These are phyloP conservation scores for Ogataea glucozyma DNA, from an alignment of 805 yeast species.

Conservation along the genomic window DNA sequence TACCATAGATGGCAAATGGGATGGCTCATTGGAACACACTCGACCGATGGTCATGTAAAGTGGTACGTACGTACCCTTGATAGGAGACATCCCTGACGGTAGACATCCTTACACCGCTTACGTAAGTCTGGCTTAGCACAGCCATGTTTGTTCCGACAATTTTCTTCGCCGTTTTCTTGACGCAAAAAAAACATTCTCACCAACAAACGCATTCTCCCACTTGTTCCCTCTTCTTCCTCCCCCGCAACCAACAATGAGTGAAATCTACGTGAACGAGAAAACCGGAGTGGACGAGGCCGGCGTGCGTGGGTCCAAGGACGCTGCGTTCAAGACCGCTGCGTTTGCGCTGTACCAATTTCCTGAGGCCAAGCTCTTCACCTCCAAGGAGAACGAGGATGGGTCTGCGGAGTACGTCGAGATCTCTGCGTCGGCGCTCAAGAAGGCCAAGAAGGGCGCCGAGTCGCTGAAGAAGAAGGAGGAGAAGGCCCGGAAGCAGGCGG, in stretches of 20 bases:
- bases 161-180: too few species aligned
- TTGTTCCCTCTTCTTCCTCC: neutral
- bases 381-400: slow-evolving; percentile 59
- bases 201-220: too few species aligned
- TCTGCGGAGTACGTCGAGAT: slow-evolving; percentile 67
- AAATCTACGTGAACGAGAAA: slow-evolving; percentile 69
- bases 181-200: too few species aligned
- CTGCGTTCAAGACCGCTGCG: slow-evolving; percentile 82
- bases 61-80: too few species aligned
- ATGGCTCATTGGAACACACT: too few species aligned
- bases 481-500: slow-evolving; percentile 61
- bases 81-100: too few species aligned
- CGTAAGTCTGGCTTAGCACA: too few species aligned
- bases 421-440: slow-evolving; percentile 87
- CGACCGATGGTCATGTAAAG: too few species aligned
- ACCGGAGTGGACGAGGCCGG: slow-evolving; percentile 64
- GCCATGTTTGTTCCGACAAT: too few species aligned
- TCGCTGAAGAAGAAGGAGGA: slow-evolving; percentile 81
- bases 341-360: slow-evolving; percentile 63
- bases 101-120: too few species aligned
- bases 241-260: slow-evolving; percentile 19
- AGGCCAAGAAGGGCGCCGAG: slow-evolving; percentile 95
- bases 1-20: too few species aligned
- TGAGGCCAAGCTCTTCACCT: slow-evolving; percentile 54
- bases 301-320: slow-evolving; percentile 60